Evolutionary conservation across 208 protist species (phyloP).

Genomic region (Acanthamoeba culbertsoni): DNA sequence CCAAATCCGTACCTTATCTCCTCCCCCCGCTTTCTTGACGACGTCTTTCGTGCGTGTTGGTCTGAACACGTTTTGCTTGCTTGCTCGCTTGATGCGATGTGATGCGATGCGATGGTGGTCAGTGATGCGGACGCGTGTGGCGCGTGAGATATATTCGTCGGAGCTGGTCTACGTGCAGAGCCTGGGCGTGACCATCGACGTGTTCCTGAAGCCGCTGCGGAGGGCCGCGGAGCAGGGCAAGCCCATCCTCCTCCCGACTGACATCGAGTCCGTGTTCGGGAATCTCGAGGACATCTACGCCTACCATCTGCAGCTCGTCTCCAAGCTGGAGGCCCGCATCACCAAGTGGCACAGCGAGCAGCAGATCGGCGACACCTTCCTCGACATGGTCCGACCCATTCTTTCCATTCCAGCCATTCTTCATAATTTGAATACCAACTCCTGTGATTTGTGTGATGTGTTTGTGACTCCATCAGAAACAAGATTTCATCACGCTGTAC

Average conservation of each 20-base stretch:
- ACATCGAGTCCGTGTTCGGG: not conserved
- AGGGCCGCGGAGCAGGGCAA: not conserved
- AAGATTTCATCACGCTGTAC: constrained; percentile 23
- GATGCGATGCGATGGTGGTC: not conserved
- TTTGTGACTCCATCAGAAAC: too few species aligned
- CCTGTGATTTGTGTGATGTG: too few species aligned
- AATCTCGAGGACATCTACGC: constrained; percentile 48
- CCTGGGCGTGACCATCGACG: constrained; percentile 7
- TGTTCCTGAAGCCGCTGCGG: not conserved
- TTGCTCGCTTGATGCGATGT: not conserved
- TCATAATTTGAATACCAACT: too few species aligned
- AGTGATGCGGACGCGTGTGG: not conserved
- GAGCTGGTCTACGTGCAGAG: not conserved
- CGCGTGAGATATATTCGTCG: not conserved
- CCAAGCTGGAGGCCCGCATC: constrained; percentile 35
- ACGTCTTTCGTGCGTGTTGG: too few species aligned
- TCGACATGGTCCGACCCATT: not conserved
- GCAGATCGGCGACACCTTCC: constrained; percentile 23
- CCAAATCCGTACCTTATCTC: not conserved
- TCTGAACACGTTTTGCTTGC: not conserved
- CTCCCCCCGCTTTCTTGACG: not conserved
- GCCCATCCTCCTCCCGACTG: not conserved
- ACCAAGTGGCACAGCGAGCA: not conserved
- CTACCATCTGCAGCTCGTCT: not conserved
- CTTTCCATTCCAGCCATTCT: not conserved